Conservation (phyloP, 768 basidiomycete species). For the Clavaria fumosa region DNA sequence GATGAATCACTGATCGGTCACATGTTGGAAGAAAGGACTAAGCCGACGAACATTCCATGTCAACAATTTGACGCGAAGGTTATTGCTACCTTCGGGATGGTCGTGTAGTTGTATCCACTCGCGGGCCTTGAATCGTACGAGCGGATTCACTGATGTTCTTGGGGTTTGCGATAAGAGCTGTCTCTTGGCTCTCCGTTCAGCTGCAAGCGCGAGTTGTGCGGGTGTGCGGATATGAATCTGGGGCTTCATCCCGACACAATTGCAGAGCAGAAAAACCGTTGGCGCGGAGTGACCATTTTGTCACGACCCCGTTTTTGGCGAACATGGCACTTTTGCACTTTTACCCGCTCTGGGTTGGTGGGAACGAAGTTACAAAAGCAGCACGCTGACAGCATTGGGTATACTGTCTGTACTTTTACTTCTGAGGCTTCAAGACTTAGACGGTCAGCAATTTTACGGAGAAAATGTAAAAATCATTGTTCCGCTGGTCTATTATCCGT, state of each 20-base stretch:
- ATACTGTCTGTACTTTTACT: too few relatives aligned
- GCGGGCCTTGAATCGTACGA: constrained; percentile 13
- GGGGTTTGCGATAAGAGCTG: too few relatives aligned
- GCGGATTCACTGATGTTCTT: constrained; percentile 15
- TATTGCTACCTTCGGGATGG: constrained; percentile 11
- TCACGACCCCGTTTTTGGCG: too few relatives aligned
- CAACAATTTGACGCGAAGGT: constrained; percentile 38
- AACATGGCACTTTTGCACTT: too few relatives aligned
- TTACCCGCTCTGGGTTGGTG: too few relatives aligned
- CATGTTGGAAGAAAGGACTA: constrained; percentile 3
- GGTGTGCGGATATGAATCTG: constrained; percentile 24
- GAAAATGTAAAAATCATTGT: too few relatives aligned
- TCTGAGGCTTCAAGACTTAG: too few relatives aligned
- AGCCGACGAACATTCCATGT: constrained; percentile 70
- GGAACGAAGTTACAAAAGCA: too few relatives aligned
- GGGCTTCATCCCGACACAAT: constrained; percentile 11
- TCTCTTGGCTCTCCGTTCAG: constrained; percentile 35
- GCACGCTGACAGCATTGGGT: too few relatives aligned
- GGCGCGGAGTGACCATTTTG: too few relatives aligned
- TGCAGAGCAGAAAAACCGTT: not conserved
- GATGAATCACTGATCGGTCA: constrained; percentile 9
- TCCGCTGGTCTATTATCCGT: too few relatives aligned
- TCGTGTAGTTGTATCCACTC: constrained; percentile 25
- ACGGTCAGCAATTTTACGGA: too few relatives aligned
- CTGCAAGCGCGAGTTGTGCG: constrained; percentile 40